Conservation (phyloP, 2,329 filamentous ascomycete species). For the Fusarium sp. region DNA sequence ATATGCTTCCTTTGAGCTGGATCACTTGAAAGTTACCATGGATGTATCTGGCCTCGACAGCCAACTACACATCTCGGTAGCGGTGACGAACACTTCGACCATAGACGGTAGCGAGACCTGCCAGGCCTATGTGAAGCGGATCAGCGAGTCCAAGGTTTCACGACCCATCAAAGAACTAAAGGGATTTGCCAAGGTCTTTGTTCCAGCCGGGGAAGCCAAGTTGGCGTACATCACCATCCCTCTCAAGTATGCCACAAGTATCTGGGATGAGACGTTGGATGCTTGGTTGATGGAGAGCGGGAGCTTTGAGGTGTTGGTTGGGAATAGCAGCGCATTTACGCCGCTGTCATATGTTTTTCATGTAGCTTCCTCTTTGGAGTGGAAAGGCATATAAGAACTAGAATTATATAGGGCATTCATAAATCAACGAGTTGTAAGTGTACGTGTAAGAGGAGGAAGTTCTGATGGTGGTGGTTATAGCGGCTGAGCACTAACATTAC, state of each 20-base stretch:
- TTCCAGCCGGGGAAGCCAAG: conserved; percentile 69
- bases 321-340: conserved; percentile 59
- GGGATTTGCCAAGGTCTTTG: conserved; percentile 71
- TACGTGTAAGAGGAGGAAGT: not conserved
- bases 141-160: conserved; percentile 68
- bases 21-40: conserved; percentile 57
- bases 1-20: conserved; percentile 75
- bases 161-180: conserved; percentile 71
- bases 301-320: conserved; percentile 70
- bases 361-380: not conserved
- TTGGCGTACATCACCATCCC: conserved; percentile 65
- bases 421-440: not conserved
- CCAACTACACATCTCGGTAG: conserved; percentile 56
- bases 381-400: not conserved
- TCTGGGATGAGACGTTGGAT: conserved; percentile 75
- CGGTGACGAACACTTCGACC: conserved; percentile 64
- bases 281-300: conserved; percentile 76
- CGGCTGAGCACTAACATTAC: not conserved
- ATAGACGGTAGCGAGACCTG: not conserved
- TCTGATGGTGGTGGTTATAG: not conserved
- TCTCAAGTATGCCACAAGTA: conserved; percentile 74
- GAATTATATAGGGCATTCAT: not conserved
- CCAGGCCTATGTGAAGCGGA: conserved; percentile 60
- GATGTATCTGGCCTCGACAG: not conserved
- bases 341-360: not conserved